These are phyloP conservation scores for Citrus mangshanensis DNA, from an alignment of 345 rosid species.

Conservation along the genomic window DNA sequence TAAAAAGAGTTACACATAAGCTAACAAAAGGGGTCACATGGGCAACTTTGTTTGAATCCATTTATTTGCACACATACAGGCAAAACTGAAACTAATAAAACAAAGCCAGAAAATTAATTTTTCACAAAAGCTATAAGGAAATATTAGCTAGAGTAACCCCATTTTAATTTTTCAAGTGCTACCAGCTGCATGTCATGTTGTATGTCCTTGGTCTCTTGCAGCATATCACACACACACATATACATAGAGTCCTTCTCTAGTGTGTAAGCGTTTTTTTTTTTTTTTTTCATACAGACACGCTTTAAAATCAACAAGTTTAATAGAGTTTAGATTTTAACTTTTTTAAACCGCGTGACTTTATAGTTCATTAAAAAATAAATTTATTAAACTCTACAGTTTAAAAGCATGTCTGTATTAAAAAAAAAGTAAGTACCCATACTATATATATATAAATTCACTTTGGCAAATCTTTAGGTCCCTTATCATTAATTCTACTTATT, in stretches of 20 bases:
- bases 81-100: slow-evolving; percentile 19
- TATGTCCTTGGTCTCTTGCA: not conserved
- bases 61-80: slow-evolving; percentile 18
- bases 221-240: not conserved
- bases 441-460: too few species aligned
- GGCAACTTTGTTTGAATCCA: slow-evolving; percentile 19
- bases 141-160: slow-evolving; percentile 10
- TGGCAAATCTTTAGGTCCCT: too few species aligned
- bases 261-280: too few species aligned
- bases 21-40: slow-evolving; percentile 47
- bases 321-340: too few species aligned
- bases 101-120: slow-evolving; percentile 5
- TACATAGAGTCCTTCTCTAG: too few species aligned
- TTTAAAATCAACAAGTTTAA: too few species aligned
- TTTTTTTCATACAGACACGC: accelerated
- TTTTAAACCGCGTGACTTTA: too few species aligned
- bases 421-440: accelerated
- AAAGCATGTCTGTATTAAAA: too few species aligned
- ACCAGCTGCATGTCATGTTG: too few species aligned
- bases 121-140: not conserved
- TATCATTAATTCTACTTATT: too few species aligned
- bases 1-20: slow-evolving; percentile 18
- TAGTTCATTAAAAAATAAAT: too few species aligned
- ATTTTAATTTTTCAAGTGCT: not conserved
- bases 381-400: too few species aligned